Evolutionary conservation across 306 rosid species (phyloP).

Genomic region (Vigna unguiculata): DNA sequence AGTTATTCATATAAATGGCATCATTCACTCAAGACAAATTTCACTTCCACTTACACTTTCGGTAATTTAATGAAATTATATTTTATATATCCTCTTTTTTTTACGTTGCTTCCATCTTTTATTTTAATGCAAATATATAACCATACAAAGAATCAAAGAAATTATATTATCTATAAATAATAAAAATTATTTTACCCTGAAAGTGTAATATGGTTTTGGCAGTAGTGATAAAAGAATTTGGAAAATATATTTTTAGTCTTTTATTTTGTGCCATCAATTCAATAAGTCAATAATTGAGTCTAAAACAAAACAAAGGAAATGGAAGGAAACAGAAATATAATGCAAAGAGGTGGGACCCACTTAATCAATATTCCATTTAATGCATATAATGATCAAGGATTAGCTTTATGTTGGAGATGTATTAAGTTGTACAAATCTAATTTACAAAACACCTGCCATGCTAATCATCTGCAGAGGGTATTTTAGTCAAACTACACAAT

Average conservation of each 20-base stretch:
- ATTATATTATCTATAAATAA: too few relatives aligned
- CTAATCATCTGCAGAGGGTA: conserved; percentile 41
- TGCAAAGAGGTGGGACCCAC: conserved; percentile 57
- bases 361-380: conserved; percentile 62
- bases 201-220: too few relatives aligned
- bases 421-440: conserved; percentile 40
- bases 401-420: conserved; percentile 38
- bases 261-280: conserved; percentile 42
- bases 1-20: not conserved
- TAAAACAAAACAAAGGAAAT: conserved; percentile 53
- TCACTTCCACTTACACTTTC: not conserved
- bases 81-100: not conserved
- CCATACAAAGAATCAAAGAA: too few relatives aligned
- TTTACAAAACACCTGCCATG: conserved; percentile 21
- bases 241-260: too few relatives aligned
- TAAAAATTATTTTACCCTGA: too few relatives aligned
- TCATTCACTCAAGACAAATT: not conserved
- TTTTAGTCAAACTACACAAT: conserved; percentile 7
- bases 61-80: not conserved
- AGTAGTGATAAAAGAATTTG: too few relatives aligned
- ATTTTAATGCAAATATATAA: too few relatives aligned
- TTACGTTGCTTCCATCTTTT: too few relatives aligned
- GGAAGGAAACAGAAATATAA: conserved; percentile 51
- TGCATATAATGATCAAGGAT: conserved; percentile 60
- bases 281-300: conserved; percentile 68